phyloP scores from a whole-genome alignment of 768 basidiomycete species.

The Lentinula sp. region DNA sequence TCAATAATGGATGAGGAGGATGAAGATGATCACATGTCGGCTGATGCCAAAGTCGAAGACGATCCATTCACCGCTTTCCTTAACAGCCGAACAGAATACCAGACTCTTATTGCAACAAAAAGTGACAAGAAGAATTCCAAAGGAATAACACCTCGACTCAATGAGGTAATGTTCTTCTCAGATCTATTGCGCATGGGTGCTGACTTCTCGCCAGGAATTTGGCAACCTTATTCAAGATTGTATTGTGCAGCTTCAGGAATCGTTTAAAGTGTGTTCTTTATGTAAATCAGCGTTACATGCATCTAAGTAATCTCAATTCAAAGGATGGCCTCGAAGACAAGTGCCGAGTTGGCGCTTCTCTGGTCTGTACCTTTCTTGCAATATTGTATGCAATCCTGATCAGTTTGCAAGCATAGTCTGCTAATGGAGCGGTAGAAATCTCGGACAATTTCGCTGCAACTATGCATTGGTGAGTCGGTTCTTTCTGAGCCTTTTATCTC shows the following conservation, averaged over 20 bases:
- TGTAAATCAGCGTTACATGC: not conserved
- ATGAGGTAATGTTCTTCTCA: conserved; percentile 21
- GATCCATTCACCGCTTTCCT: conserved; percentile 30
- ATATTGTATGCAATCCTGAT: not conserved
- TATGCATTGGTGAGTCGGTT: conserved; percentile 54
- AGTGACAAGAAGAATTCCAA: conserved; percentile 17
- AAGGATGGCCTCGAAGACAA: conserved; percentile 53
- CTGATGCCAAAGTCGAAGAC: conserved; percentile 1
- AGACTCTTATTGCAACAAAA: not conserved
- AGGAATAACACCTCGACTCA: conserved; percentile 42
- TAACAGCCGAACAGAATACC: conserved; percentile 15
- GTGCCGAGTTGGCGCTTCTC: conserved; percentile 43
- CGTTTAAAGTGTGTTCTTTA: not conserved
- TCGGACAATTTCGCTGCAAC: conserved; percentile 42
- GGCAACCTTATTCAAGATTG: conserved; percentile 33
- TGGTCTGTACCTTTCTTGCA: conserved; percentile 25
- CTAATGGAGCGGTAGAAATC: conserved; percentile 38
- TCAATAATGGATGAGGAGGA: conserved; percentile 22
- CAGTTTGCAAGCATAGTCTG: conserved; percentile 20
- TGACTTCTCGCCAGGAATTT: conserved; percentile 35
- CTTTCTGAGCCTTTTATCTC: not conserved
- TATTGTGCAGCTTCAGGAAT: conserved; percentile 38
- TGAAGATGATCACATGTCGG: not conserved
- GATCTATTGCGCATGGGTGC: not conserved
- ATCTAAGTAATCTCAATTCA: conserved; percentile 25